A percentile compares a stretch with the other conserved stretches of the same genome.
Conservation (phyloP, 495 filamentous ascomycete genomes). For the Tetracladium setigerum region DNA sequence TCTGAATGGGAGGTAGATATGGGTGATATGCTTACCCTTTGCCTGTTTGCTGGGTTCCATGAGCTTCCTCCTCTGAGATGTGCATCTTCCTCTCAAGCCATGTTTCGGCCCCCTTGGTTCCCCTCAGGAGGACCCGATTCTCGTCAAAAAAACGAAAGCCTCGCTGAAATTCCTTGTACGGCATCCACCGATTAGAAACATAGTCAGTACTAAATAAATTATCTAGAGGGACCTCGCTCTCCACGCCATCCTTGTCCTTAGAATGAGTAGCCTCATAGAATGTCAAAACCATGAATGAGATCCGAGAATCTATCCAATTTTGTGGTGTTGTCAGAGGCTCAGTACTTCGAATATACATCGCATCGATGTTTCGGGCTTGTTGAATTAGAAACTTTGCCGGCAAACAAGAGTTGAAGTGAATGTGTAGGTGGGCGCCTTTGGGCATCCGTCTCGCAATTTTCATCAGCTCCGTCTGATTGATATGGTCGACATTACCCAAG, state of each 20-base stretch:
- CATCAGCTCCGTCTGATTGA: slow-evolving; percentile 36
- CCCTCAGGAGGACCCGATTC: slow-evolving; percentile 1
- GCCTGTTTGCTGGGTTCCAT: slow-evolving; percentile 29
- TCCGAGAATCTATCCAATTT: slow-evolving; percentile 34
- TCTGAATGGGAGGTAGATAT: not conserved
- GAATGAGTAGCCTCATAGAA: slow-evolving; percentile 12
- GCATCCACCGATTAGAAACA: slow-evolving; percentile 16
- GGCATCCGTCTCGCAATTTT: slow-evolving; percentile 35
- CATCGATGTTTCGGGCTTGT: slow-evolving; percentile 38
- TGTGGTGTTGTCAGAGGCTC: slow-evolving; percentile 19
- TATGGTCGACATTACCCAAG: slow-evolving; percentile 36
- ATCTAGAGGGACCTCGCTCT: slow-evolving; percentile 2
- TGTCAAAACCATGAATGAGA: slow-evolving; percentile 41
- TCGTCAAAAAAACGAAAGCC: slow-evolving; percentile 11
- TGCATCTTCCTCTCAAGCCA: slow-evolving; percentile 43
- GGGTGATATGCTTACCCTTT: slow-evolving; percentile 22
- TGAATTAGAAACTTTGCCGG: slow-evolving; percentile 38
- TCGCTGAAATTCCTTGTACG: slow-evolving; percentile 16
- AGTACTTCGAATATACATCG: slow-evolving; percentile 46
- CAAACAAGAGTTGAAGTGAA: slow-evolving; percentile 50
- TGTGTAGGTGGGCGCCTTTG: slow-evolving; percentile 48
- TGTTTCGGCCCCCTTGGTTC: slow-evolving; percentile 10
- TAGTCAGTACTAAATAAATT: slow-evolving; percentile 13
- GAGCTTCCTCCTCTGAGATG: slow-evolving; percentile 39
- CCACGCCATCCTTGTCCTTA: slow-evolving; percentile 5